Evolutionary conservation across 75 land plant genomes (phyloP), one percentile per base, ranked within the genome.

Genomic region (Pinus tabuliformis): DNA sequence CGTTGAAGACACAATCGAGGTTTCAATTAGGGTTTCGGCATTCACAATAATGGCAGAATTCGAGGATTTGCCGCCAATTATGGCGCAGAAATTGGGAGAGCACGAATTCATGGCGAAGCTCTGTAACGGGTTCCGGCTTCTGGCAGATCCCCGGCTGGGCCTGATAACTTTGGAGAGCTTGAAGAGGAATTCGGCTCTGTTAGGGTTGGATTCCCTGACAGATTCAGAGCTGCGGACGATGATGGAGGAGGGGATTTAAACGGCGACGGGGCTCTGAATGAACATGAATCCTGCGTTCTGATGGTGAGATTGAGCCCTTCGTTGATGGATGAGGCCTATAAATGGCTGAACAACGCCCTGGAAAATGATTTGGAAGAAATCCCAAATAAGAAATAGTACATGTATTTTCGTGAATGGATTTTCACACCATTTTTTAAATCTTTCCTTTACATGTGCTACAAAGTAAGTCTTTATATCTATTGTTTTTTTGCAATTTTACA

Each of bases 121-220:
- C 12, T 83, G 84, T 78, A 90, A 88, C 13, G 93, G 91, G 57
- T 92, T 92, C 58, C 70, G 66, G 30, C 74, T 86, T 70, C 72
- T 92, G 63, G 83, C 78, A 73, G 93, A 90, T 70, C 65, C 75
- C 11, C 58, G 59, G 18, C 77, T 71, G 62, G 78, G 81, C 0
- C 59, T 89, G 63, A 90, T 92, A 75, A 92, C 93, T 4, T 75
- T 87, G 22, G 86, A 80, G 74, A 92, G 95, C 86, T 71, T 92
- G 84, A 84, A 73, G 89, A 82, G 73, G 68, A 88, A 85, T 63
- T 66, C 87, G 4, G 76, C 74, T 11, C 20, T 79, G 61, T 59
- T 90, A 57, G 90, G 92, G 36, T 58, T 92, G 75, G 72, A 82
- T 12, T 83, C 62, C 4, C 56, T 90, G 78, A 81, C 75, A 22